Evolutionary conservation across 257 asterid genomes (phyloP), one percentile per base, ranked within the genome.

Genomic region (Petrea volubilis): DNA sequence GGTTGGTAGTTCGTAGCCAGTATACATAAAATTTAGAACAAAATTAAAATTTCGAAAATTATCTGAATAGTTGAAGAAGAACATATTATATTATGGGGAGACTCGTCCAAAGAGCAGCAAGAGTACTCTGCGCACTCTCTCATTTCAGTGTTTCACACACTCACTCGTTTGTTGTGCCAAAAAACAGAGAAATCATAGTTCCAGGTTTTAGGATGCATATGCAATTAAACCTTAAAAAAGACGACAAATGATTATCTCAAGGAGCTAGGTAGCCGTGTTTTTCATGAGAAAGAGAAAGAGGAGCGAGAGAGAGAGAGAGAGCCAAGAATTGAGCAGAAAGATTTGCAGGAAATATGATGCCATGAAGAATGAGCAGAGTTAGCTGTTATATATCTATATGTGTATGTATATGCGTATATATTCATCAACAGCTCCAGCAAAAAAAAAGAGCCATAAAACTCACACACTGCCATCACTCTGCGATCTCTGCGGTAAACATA

Each of bases 401-500:
- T 13, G 23, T 40, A 15, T 28, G 25, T 46, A 31, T 36, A 2
- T 24, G 21, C 18, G 9, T 38, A 38, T 1, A 40, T 2, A 40
- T 2, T 4, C 2, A 33, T 29, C 31, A 33, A 31, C 63, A 51
- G 2, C 24, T 36, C 50, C 72, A 67, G 50, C 57, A 68, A 23
- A 52, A 11, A 29, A 5, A 18, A 18, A 18, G 7, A 3, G 4
- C 49, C 5, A 11, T 24, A 36, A 23, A 8, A 43, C 17, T 12
- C 36, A 57, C 66, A 68, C 36, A 57, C 60, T 1, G 18, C 36
- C 20, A 60, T 21, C 55, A 24, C 40, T 59, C 28, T 25, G 47
- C 68, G 2, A 13, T 5, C 58, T 36, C 77, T 66, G 29, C 43
- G 43, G 58, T 15, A 29, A 21, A 38, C 72, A 64, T 29, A 67